Conservation (phyloP, 768 basidiomycete species). For the Russula sp. region DNA sequence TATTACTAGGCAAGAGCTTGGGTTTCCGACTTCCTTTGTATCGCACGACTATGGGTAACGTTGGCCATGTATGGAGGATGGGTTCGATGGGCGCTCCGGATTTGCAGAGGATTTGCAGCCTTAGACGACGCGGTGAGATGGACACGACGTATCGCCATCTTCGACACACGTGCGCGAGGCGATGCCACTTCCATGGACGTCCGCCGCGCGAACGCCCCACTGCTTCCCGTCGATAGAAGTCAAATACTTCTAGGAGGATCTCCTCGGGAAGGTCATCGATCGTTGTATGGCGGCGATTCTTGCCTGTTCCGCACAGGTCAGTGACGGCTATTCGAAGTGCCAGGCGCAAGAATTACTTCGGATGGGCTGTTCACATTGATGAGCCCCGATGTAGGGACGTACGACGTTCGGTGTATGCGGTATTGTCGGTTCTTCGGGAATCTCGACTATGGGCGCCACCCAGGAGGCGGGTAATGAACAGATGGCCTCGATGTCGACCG, state of each 20-base stretch:
- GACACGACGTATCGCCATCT: slow-evolving; percentile 2
- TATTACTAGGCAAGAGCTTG: background rate
- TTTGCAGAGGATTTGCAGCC: slow-evolving; percentile 2
- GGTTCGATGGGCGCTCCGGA: background rate
- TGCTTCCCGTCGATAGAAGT: background rate
- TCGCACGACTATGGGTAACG: background rate
- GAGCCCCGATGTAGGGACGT: background rate
- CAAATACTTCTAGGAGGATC: slow-evolving; percentile 4
- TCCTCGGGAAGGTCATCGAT: slow-evolving; percentile 2
- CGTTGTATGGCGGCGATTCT: background rate
- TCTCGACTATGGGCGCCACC: background rate
- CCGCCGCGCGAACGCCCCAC: background rate
- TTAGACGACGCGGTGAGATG: slow-evolving; percentile 6
- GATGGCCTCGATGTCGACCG: background rate
- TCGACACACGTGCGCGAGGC: slow-evolving; percentile 7
- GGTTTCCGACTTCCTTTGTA: background rate
- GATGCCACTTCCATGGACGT: slow-evolving; percentile 5
- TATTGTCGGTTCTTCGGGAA: background rate
- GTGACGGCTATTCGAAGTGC: background rate
- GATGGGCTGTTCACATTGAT: background rate
- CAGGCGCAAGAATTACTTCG: background rate
- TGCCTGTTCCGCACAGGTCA: background rate
- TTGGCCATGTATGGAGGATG: slow-evolving; percentile 7
- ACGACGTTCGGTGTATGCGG: background rate
- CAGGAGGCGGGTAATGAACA: background rate